Base-by-base conservation (phyloP, 2,329 filamentous ascomycete species). In the Parasarocladium wereldwijsianum region DNA sequence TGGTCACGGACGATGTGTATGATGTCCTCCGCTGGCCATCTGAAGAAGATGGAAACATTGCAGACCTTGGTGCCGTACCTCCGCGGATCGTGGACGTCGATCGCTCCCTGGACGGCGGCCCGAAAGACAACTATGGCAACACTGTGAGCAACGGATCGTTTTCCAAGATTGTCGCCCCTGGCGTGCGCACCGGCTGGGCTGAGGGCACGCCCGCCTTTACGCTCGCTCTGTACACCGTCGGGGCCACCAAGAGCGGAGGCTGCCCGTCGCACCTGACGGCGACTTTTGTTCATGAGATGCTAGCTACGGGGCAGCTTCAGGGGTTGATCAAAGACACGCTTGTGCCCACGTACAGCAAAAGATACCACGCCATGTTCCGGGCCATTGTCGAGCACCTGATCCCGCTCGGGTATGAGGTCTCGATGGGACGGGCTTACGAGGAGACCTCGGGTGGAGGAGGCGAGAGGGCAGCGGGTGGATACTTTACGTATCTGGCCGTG, bases 91-190 rank as follows among this genome's bases (percentile, higher is more conserved):
- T 38, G 8, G 38, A 40, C 11, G 13, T 40, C 7, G 34, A 40
- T 18, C 6, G 66, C 75, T 58, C 57, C 17, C 47, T 72, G 1
- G 74, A 20, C 68, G 69, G 2, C 44, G 31, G 1, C 8, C 65
- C 60, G 6, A 67, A 61, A 4, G 63, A 58, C 26, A 59, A 41
- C 20, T 59, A 41, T 19, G 66, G 54, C 37, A 66, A 65, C 16
- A 34, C 25, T 10, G 59, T 83, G 19, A 82, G 75, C 40, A 93
- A 92, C 47, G 82, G 77, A 16, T 80, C 74, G n/a, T 93, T 93
- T 52, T 78, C 70, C 45, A 93, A 93, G 50, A 70, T 93, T 17
- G 64, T 73, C 17, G 80, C 70, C 0, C 81, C 84, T 0, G 84
- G 84, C 0, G 52, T 76, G 26, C 64, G 84, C 8, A 81, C 76